phyloP scores from a whole-genome alignment of 495 filamentous ascomycete genomes.

The Echria macrotheca region DNA sequence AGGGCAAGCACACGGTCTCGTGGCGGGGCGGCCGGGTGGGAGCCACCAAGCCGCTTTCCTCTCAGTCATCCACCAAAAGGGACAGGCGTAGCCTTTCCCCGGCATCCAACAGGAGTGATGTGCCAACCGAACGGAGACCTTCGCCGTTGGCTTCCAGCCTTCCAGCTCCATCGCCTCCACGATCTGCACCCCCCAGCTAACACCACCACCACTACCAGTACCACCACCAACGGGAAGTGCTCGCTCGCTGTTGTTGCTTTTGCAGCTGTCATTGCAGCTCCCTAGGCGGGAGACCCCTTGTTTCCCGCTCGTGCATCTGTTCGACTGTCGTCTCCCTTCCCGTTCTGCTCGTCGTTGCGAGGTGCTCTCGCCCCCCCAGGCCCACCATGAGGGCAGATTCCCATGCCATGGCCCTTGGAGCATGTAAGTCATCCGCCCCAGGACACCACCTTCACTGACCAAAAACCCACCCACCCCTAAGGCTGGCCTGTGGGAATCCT shows the following conservation, averaged over 20 bases:
- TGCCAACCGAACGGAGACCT: not conserved
- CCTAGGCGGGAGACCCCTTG: slow-evolving; percentile 22
- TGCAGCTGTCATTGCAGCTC: slow-evolving; percentile 19
- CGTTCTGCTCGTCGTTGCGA: not conserved
- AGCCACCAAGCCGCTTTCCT: too few species aligned
- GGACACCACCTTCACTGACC: slow-evolving; percentile 18
- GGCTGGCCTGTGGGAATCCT: too few species aligned
- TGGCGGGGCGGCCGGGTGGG: too few species aligned
- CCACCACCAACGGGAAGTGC: not conserved
- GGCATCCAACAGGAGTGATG: too few species aligned
- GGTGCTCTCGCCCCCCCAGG: not conserved
- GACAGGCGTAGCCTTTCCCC: too few species aligned
- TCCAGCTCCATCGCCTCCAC: slow-evolving; percentile 17
- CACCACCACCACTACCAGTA: slow-evolving; percentile 9
- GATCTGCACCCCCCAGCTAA: slow-evolving; percentile 13
- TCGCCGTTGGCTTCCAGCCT: not conserved
- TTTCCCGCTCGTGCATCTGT: slow-evolving; percentile 30
- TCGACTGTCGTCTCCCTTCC: not conserved
- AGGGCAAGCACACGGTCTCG: too few species aligned
- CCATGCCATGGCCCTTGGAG: slow-evolving; percentile 11
- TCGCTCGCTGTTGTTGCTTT: slow-evolving; percentile 14
- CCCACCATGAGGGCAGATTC: slow-evolving; percentile 7
- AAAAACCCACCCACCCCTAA: slow-evolving; percentile 5
- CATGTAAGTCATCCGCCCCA: slow-evolving; percentile 29
- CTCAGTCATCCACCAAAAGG: too few species aligned